Base-by-base conservation (phyloP, 2,329 filamentous ascomycete species). In the Capronia americana region DNA sequence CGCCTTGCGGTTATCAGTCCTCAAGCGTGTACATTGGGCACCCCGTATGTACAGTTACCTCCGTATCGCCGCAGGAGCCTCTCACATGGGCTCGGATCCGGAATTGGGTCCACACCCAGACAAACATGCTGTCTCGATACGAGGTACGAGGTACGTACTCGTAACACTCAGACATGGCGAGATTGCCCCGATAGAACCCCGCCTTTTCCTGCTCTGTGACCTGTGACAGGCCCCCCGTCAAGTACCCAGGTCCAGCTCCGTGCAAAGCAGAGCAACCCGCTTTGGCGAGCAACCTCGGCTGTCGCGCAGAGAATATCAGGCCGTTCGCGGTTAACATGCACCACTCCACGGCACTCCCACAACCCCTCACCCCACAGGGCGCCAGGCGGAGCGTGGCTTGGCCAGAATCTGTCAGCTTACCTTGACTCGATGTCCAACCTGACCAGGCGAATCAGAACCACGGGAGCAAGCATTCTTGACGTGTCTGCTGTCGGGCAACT, bases 281-380 rank as follows among this genome's bases (percentile, higher is more conserved):
- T 5, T n/a, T n/a, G 7, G 38, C 10, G 20, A 51, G 20, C 48
- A 51, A 51, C 48, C 48, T 51, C 48, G 48, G 48, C 48, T 24
- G 14, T 12, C n/a, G 23, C 10, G 10, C 48, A 7, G 11, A 28
- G 23, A 11, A 51, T 23, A 10, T 26, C 11, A 17, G 48, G 1
- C 23, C 20, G n/a, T 51, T 28, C 24, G 10, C 48, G 48, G 48
- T 10, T 51, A 51, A 23, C n/a, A 8, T 24, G 24, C n/a, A 23
- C 10, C 48, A n/a, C 48, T 6, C 24, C 24, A 34, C 32, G 32
- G 32, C 32, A 12, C 32, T 12, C 48, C 20, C 48, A 11, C 48
- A 51, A 51, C 48, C 48, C 48, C 48, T 51, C 48, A 51, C 48
- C 20, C 48, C 48, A 51, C 23, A 51, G 11, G 11, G 8, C 5